phyloP scores from a whole-genome alignment of 163 green algal genomes.

The Picocystis sp. region DNA sequence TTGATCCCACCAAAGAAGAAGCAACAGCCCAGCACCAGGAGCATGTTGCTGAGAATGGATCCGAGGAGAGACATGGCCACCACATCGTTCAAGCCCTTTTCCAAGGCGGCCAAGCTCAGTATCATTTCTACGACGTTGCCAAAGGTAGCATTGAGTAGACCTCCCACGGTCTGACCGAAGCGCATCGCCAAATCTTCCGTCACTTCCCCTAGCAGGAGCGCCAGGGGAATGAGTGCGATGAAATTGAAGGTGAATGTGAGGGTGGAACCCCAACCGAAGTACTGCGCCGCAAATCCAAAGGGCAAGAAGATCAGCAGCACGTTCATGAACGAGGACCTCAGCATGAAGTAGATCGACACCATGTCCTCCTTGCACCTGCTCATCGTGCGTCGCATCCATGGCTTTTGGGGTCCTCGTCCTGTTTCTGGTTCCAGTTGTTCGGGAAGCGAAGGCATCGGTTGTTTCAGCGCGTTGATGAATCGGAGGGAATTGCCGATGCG shows the following conservation, averaged over 20 bases:
- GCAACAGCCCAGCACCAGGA: conserved; percentile 71
- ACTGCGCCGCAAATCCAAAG: conserved; percentile 21
- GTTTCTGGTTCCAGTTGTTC: background rate
- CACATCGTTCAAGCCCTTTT: conserved; percentile 30
- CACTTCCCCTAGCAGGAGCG: conserved; percentile 60
- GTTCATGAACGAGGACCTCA: conserved; percentile 23
- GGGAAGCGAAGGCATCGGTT: background rate
- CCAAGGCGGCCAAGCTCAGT: conserved; percentile 45
- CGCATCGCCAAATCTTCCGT: conserved; percentile 68
- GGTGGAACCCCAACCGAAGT: conserved; percentile 16
- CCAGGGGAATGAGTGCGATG: conserved; percentile 51
- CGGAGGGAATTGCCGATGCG: background rate
- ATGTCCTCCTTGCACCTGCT: conserved; percentile 1
- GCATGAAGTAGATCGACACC: background rate
- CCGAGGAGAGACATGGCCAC: conserved; percentile 65
- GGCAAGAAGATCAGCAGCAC: conserved; percentile 31
- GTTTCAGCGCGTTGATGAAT: conserved; percentile 1
- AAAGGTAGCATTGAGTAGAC: conserved; percentile 72
- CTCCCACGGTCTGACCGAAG: conserved; percentile 43
- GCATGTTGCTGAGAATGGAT: conserved; percentile 74
- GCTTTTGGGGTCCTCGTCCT: background rate
- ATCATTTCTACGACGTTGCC: conserved; percentile 74
- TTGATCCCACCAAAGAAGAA: conserved; percentile 62
- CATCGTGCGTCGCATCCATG: background rate
- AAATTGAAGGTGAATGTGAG: conserved; percentile 54